Conservation (phyloP, 2,329 filamentous ascomycete genomes). For the Thielaviopsis punctulata region DNA sequence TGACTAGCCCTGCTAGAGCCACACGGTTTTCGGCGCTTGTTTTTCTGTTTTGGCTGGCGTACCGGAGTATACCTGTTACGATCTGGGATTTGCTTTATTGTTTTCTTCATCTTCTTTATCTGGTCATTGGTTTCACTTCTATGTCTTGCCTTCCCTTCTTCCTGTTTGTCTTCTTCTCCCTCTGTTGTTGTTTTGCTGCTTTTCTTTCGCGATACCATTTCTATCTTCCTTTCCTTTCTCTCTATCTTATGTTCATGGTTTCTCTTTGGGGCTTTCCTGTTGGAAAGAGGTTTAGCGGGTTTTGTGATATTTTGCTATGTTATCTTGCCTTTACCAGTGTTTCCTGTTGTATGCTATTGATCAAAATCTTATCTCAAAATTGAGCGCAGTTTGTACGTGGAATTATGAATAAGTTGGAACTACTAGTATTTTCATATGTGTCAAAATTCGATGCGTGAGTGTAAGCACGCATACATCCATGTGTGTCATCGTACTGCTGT, state of each 20-base stretch:
- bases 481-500: no score
- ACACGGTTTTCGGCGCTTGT: not conserved
- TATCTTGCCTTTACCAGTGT: conserved; percentile 1
- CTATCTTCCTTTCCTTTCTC: conserved; percentile 5
- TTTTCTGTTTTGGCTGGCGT: conserved; percentile 3
- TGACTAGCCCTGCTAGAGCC: not conserved
- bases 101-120: no score
- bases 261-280: not conserved
- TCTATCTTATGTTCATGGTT: conserved; percentile 3
- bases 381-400: no score
- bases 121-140: conserved; percentile 10
- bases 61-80: conserved; percentile 2
- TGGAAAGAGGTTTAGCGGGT: conserved; percentile 2
- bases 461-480: no score
- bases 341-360: not conserved
- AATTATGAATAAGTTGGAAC: no score
- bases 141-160: not conserved
- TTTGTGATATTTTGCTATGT: conserved; percentile 6
- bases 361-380: not conserved
- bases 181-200: conserved; percentile 4
- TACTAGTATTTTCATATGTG: no score
- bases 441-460: no score
- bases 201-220: not conserved
- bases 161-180: conserved; percentile 5
- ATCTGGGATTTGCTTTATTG: conserved; percentile 2